A percentile compares a stretch with the other conserved stretches of the same genome.
Evolutionary conservation across 2,329 filamentous ascomycete genomes (phyloP).

Genomic region (Scedosporium aurantiacum): DNA sequence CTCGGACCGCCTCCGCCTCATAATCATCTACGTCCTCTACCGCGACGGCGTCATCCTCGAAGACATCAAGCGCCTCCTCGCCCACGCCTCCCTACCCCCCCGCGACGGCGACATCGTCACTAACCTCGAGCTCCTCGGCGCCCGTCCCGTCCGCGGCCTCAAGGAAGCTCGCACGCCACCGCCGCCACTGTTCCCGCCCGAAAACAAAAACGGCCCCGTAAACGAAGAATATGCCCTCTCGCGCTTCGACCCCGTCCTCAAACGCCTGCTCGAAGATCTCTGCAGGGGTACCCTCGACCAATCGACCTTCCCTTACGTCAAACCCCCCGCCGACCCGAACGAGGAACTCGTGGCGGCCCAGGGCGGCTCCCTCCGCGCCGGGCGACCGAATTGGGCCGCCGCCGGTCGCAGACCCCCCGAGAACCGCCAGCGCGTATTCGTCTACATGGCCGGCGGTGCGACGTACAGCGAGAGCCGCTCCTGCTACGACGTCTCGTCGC

Average conservation of each 20-base stretch:
- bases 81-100: slow-evolving; percentile 68
- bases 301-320: slow-evolving; percentile 59
- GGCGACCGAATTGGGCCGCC: slow-evolving; percentile 92
- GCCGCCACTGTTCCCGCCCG: slow-evolving; percentile 56
- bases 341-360: slow-evolving; percentile 44
- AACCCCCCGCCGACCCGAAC: slow-evolving; percentile 54
- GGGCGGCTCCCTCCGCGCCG: slow-evolving; percentile 72
- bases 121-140: slow-evolving; percentile 76
- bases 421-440: slow-evolving; percentile 79
- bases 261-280: slow-evolving; percentile 70
- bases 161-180: slow-evolving; percentile 64
- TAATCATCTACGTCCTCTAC: slow-evolving; percentile 78
- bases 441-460: slow-evolving; percentile 91
- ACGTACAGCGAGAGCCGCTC: slow-evolving; percentile 83
- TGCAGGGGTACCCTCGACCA: slow-evolving; percentile 57
- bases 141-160: slow-evolving; percentile 52
- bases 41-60: slow-evolving; percentile 73
- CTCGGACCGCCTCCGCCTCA: slow-evolving; percentile 69
- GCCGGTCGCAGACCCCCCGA: slow-evolving; percentile 62
- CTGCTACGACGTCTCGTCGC: slow-evolving; percentile 75
- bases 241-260: slow-evolving; percentile 71
- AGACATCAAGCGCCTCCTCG: slow-evolving; percentile 74
- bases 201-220: slow-evolving; percentile 32
- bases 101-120: slow-evolving; percentile 61
- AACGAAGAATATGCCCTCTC: slow-evolving; percentile 77